A percentile compares a stretch with the other conserved stretches of the same genome.
These are phyloP conservation scores for Pyrenula massariospora DNA, from an alignment of 495 filamentous ascomycete genomes.

Conservation along the genomic window DNA sequence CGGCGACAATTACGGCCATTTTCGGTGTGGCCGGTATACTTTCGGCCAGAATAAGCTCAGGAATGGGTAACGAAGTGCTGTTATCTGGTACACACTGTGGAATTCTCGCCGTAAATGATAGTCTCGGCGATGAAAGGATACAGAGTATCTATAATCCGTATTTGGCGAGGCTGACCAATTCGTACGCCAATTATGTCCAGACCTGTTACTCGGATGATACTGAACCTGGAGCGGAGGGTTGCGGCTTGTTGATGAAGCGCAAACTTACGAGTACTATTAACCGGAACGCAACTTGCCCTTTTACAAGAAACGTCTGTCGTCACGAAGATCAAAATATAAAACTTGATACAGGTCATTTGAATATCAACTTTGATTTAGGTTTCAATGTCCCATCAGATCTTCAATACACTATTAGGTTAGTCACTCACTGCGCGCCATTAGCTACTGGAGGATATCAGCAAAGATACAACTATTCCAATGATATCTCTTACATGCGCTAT, in stretches of 20 bases:
- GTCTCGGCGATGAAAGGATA: neutral
- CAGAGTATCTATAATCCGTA: neutral
- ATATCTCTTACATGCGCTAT: conserved; percentile 3
- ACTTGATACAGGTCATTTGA: conserved; percentile 7
- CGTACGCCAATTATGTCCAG: neutral
- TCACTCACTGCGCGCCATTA: conserved; percentile 3
- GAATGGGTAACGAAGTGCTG: neutral
- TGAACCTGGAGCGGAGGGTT: neutral
- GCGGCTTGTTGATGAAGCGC: neutral
- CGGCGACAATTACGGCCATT: neutral
- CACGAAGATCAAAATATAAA: conserved; percentile 1
- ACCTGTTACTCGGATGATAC: neutral
- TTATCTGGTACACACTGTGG: neutral
- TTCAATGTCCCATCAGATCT: conserved; percentile 4
- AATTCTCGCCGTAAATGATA: neutral
- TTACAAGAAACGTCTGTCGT: conserved; percentile 4
- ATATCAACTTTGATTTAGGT: conserved; percentile 5
- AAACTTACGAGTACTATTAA: neutral
- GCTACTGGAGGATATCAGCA: neutral
- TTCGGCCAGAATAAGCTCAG: conserved; percentile 3
- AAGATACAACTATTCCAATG: neutral
- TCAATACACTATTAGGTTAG: neutral
- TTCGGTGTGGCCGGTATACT: conserved; percentile 3
- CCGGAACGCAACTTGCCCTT: conserved; percentile 1
- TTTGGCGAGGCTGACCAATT: neutral